Evolutionary conservation across 495 filamentous ascomycete species (phyloP), one percentile per base, ranked within the genome.

Genomic region (Durotheca rogersii): DNA sequence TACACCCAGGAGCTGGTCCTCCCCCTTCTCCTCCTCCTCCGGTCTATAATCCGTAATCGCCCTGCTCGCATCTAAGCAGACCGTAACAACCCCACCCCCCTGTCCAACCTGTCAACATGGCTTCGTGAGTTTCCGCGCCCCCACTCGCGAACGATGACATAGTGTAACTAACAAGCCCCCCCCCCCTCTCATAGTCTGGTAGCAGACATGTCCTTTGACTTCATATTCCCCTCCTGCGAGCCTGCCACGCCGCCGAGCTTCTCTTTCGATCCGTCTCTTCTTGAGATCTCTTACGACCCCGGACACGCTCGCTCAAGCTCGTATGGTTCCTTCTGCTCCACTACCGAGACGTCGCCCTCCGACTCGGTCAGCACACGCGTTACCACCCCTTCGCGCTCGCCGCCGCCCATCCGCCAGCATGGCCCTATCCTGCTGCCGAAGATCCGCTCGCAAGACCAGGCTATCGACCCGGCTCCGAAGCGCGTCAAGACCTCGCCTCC

Each of bases 391-490:
- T 74, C 75, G 34, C 71, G 72, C 29, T 65, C 64, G 16, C 74
- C 80, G 47, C 88, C 86, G 18, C 90, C 90, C 44, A 81, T 90
- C 57, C 77, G 85, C 17, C 84, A 90, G 27, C 81, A 87, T 73
- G 90, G 89, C 9, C 89, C 89, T 25, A 72, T 87, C 19, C 78
- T 96, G 41, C 76, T 96, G 19, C 91, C 91, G 48, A 91, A 88
- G 75, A 89, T 95, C 69, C 80, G 90, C 37, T 80, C 81, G 50
- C 89, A 94, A 67, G 90, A 95, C 71, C 85, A 91, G 71, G 74
- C 82, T 41, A 79, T 90, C 49, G 64, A 60, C 29, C 66, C 68
- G 18, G 58, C 69, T 16, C 57, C 67, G 23, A 74, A 75, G 65
- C 70, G 72, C 41, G 58, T 63, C 32, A 67, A 64, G 54, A 71